phyloP scores from a whole-genome alignment of 1,284 basidiomycete genomes.

The Garcileccinum viscosum region DNA sequence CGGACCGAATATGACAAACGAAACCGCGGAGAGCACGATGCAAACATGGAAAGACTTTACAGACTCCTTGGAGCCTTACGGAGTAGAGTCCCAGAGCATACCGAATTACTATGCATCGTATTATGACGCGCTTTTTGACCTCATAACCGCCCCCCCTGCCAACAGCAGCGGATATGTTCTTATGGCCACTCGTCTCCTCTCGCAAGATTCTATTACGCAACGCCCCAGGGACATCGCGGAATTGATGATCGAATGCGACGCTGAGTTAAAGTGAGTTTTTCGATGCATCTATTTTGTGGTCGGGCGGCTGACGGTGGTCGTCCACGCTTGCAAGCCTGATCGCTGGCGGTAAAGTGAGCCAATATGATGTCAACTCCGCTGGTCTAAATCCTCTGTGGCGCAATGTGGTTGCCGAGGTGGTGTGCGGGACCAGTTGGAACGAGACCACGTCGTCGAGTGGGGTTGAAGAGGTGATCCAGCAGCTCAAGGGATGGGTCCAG shows the following conservation, averaged over 20 bases:
- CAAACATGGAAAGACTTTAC: slow-evolving; percentile 37
- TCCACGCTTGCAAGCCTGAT: slow-evolving; percentile 39
- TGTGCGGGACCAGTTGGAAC: slow-evolving; percentile 14
- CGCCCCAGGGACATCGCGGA: too few relatives aligned
- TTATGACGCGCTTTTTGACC: too few relatives aligned
- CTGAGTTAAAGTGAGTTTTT: neutral
- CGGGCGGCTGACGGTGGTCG: too few relatives aligned
- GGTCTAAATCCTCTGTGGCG: slow-evolving; percentile 54
- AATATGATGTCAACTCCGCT: slow-evolving; percentile 42
- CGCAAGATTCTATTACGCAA: too few relatives aligned
- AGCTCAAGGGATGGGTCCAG: neutral
- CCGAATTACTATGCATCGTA: too few relatives aligned
- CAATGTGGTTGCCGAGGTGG: slow-evolving; percentile 40
- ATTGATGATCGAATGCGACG: too few relatives aligned
- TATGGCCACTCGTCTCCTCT: too few relatives aligned
- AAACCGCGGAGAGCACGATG: slow-evolving; percentile 39
- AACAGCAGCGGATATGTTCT: too few relatives aligned
- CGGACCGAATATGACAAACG: slow-evolving; percentile 41
- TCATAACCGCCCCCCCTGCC: too few relatives aligned
- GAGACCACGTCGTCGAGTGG: neutral
- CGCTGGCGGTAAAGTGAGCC: slow-evolving; percentile 46
- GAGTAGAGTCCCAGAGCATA: slow-evolving; percentile 10
- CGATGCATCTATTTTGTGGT: too few relatives aligned
- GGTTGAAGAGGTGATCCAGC: neutral
- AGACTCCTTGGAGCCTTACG: slow-evolving; percentile 17